Evolutionary conservation across 257 asterid species (phyloP), one percentile per base, ranked within the genome.

Genomic region (Ilex aquifolium): DNA sequence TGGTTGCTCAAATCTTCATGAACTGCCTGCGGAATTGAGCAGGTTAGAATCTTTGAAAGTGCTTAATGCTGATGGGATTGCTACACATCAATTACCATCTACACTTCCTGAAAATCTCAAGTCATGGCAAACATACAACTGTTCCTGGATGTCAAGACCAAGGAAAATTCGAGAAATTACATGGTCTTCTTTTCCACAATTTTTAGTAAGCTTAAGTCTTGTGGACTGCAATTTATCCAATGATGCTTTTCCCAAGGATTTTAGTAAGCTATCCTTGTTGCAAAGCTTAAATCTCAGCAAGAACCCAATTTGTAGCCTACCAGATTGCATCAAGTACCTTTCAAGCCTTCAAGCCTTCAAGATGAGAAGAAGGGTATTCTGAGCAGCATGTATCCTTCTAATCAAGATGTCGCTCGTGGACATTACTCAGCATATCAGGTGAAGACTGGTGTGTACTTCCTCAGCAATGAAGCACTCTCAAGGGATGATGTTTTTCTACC

Each of bases 201-300:
- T 50, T 16, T 54, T 62, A 36, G 44, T 61, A 52, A 62, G 50
- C 31, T 56, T 69, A 53, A 69, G 68, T 46, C 68, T 69, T 46
- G 59, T 62, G 36, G 30, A 59, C 60, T 62, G 73, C 68, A 69
- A 59, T 30, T 31, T 69, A 32, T 62, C 63, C 15, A 63, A 69
- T 62, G 68, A 50, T 42, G 60, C 46, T 56, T 55, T 69, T 44
- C 27, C 53, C 68, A 2, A 5, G 30, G 65, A 62, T 17, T 62
- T 69, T 9, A 56, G 27, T 31, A 46, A 39, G 13, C 73, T 56
- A 6, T 44, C 58, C 0, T 58, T 54, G 44, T 65, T 69, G 63
- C 14, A 42, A 58, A 44, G 62, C 36, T 31, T 69, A 49, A 56
- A 69, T 56, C 32, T 69, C n/a, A 69, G 73, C 60, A 57, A 57